Base-by-base conservation (phyloP, 768 basidiomycete genomes). In the Suillus paluster region DNA sequence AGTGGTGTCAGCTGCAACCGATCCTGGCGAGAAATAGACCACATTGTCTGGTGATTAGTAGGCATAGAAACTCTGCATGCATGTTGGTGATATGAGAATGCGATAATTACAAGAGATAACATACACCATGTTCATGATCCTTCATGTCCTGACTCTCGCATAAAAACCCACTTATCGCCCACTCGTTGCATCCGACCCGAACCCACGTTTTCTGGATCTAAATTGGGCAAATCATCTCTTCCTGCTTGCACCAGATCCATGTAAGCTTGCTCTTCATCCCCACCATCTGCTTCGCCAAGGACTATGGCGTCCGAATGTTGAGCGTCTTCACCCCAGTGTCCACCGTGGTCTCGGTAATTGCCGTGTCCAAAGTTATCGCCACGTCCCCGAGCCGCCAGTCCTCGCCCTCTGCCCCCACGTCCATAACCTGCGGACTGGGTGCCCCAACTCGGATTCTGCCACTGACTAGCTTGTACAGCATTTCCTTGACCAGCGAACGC, bases 111-210 rank as follows among this genome's bases (percentile, higher is more conserved):
- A 55, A 55, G 25, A 25, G 54, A 55, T 55, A 55, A 55, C 12
- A 39, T 67, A 68, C 71, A 64, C 61, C 65, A 58, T 65, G 53
- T 50, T 63, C 15, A 67, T 72, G 73, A 64, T 46, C 14, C 46
- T 60, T 60, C 62, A 67, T 67, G 63, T 67, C 67, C 61, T 69
- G 5, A 63, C 62, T 80, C 81, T 65, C 79, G 83, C 65, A 87
- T 84, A 75, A 89, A 91, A 57, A 87, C 75, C 91, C 90, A 91
- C 68, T 83, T 85, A 73, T 87, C 91, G 45, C 86, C 89, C 23
- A 91, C 78, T 66, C 80, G 84, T 75, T 86, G 84, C 90, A 92
- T 92, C 62, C 82, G 78, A 34, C 85, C 84, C 25, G 71, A 63
- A 36, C 74, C 71, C 30, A 65, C 69, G 50, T 59, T 68, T 42